Base-by-base conservation (phyloP, 345 rosid genomes). In the Hypericum androsaemum region DNA sequence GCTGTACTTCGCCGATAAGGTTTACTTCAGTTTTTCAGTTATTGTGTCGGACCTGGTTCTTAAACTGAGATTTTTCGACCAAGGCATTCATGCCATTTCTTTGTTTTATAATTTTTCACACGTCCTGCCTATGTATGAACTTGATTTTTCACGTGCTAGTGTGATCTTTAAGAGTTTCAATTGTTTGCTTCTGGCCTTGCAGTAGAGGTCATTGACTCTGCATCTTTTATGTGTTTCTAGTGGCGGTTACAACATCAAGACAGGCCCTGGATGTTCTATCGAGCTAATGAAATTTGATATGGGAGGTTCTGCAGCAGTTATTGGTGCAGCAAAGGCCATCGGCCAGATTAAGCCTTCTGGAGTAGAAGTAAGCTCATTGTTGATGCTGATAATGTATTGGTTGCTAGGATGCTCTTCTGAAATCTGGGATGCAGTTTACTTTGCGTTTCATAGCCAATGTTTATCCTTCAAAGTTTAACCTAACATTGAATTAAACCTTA, bases 211-310 rank as follows among this genome's bases (percentile, higher is more conserved):
- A n/a, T n/a, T n/a, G n/a, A n/a, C n/a, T n/a, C n/a, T n/a, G n/a
- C n/a, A n/a, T n/a, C n/a, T n/a, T n/a, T 22, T 22, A 1, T 22
- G 32, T 64, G 15, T 50, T 60, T 28, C 35, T 57, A 85, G 96
- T 70, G 98, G 96, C 43, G 98, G 97, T 73, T 85, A 92, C 89
- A 92, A 88, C 72, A 83, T 92, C 66, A 92, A 92, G 82, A 81
- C 89, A 5, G 96, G 98, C 53, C 80, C 94, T 61, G 89, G 84
- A 43, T 81, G 86, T 68, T 69, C 37, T 14, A 92, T 88, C 63
- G 98, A 84, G 73, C 83, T 66, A 62, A 92, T 88, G 98, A 88
- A 92, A 61, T 66, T 63, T 54, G 98, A 92, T 61, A 92, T 88
- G 96, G 96, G 94, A 10, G 96, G 98, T 69, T 80, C 95, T 10